phyloP scores from a whole-genome alignment of 768 basidiomycete genomes.

The Daedalea quercina region DNA sequence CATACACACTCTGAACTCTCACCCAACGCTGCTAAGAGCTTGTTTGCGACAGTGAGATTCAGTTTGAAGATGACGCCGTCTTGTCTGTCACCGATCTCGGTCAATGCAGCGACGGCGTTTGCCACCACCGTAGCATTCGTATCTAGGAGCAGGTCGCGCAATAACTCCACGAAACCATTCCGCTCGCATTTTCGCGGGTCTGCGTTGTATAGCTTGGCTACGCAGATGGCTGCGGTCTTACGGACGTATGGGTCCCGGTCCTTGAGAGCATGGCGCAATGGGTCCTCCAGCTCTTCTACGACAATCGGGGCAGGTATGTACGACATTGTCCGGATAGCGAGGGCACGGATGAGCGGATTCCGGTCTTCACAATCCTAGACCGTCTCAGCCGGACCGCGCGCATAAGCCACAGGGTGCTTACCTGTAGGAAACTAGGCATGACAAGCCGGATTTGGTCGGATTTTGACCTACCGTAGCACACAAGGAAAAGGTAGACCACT shows the following conservation, averaged over 20 bases:
- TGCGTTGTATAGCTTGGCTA: conserved; percentile 89
- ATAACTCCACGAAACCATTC: conserved; percentile 83
- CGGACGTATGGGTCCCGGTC: conserved; percentile 97
- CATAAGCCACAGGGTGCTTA: conserved; percentile 24
- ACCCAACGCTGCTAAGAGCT: conserved; percentile 82
- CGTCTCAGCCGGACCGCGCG: conserved; percentile 8
- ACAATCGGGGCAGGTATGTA: conserved; percentile 93
- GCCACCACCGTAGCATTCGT: conserved; percentile 95
- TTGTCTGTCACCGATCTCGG: conserved; percentile 94
- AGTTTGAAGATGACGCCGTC: conserved; percentile 91
- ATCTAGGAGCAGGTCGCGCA: conserved; percentile 90
- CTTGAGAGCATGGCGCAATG: conserved; percentile 85
- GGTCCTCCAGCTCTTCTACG: conserved; percentile 80
- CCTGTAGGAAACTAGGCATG: conserved; percentile 86
- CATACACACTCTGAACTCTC: conserved; percentile 90
- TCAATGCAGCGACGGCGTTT: conserved; percentile 92
- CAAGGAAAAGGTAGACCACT: conserved; percentile 98
- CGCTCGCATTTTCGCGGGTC: conserved; percentile 84
- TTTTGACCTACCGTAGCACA: conserved; percentile 92
- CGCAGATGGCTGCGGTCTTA: conserved; percentile 97
- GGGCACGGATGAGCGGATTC: conserved; percentile 93
- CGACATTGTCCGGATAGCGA: conserved; percentile 98
- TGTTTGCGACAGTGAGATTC: conserved; percentile 82
- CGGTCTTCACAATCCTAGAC: conserved; percentile 89
- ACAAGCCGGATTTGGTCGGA: conserved; percentile 92